Percentiles rank a stretch among this genome's conserved stretches.
Conservation (phyloP, 805 yeast genomes). For the Spathaspora arborariae region DNA sequence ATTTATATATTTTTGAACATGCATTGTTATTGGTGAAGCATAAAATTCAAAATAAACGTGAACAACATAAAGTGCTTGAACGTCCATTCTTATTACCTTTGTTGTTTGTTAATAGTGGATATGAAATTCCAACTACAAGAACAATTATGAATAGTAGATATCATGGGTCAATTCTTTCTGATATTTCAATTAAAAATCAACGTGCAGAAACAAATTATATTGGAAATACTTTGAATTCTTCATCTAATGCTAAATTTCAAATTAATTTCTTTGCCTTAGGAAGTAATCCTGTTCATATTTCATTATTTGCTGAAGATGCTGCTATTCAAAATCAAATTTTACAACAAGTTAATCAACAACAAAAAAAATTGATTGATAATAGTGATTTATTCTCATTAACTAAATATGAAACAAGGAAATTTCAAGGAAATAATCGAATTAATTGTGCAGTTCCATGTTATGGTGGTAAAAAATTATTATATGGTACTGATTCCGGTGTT, state of each 20-base stretch:
- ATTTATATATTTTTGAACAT: slow-evolving; percentile 84
- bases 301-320: slow-evolving; percentile 49
- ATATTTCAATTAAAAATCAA: slow-evolving; percentile 26
- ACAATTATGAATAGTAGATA: slow-evolving; percentile 35
- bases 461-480: slow-evolving; percentile 85
- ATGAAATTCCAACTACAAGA: slow-evolving; percentile 65
- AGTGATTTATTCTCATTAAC: slow-evolving; percentile 78
- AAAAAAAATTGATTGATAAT: slow-evolving; percentile 61
- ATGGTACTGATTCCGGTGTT: slow-evolving; percentile 90
- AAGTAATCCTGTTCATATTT: slow-evolving; percentile 49
- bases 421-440: slow-evolving; percentile 70
- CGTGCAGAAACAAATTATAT: slow-evolving; percentile 24
- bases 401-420: slow-evolving; percentile 70
- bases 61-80: slow-evolving; percentile 86
- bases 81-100: slow-evolving; percentile 82
- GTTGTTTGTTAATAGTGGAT: slow-evolving; percentile 69
- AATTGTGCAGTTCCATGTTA: slow-evolving; percentile 92
- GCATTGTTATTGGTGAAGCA: slow-evolving; percentile 80
- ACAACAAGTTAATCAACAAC: slow-evolving; percentile 78
- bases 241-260: slow-evolving; percentile 38
- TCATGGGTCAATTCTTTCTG: slow-evolving; percentile 36
- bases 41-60: slow-evolving; percentile 84
- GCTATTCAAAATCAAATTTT: slow-evolving; percentile 74
- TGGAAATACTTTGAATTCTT: slow-evolving; percentile 16
- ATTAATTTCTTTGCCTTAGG: slow-evolving; percentile 53